These are phyloP conservation scores for Zalaria sp. DNA, from an alignment of 2,329 filamentous ascomycete species.

Conservation along the genomic window DNA sequence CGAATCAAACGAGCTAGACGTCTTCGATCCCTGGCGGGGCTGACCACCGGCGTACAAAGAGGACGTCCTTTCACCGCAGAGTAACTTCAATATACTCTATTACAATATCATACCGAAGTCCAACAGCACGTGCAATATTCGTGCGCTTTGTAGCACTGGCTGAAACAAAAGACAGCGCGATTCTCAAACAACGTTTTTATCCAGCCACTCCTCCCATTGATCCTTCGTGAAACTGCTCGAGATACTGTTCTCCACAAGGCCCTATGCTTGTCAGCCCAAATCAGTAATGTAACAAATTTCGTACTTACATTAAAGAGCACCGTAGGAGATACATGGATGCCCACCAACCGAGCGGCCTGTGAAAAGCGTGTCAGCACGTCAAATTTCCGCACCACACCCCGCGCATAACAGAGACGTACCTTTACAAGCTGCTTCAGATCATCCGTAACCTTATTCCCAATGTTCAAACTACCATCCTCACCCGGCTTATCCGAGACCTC, in stretches of 20 bases:
- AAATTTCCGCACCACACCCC: not conserved
- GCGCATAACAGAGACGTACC: constrained; percentile 29
- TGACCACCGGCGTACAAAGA: too few relatives aligned
- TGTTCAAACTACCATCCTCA: constrained; percentile 56
- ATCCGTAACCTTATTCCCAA: constrained; percentile 68
- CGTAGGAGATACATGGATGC: constrained; percentile 84
- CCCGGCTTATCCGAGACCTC: constrained; percentile 53
- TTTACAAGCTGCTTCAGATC: constrained; percentile 77
- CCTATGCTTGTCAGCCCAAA: constrained; percentile 14
- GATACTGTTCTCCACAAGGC: constrained; percentile 65
- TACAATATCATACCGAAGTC: too few relatives aligned
- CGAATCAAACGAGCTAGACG: too few relatives aligned
- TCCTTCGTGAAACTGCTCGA: constrained; percentile 63
- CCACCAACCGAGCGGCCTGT: constrained; percentile 51
- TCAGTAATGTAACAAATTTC: not conserved
- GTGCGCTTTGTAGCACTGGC: too few relatives aligned
- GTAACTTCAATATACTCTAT: too few relatives aligned
- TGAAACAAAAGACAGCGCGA: too few relatives aligned
- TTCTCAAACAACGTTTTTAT: constrained; percentile 44
- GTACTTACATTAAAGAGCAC: constrained; percentile 60
- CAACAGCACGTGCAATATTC: too few relatives aligned
- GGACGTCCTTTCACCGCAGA: too few relatives aligned
- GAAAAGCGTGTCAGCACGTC: not conserved
- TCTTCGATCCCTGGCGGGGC: too few relatives aligned
- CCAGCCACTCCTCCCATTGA: constrained; percentile 78